Conservation (phyloP, 2,329 filamentous ascomycete species). For the Colletotrichum salicis region DNA sequence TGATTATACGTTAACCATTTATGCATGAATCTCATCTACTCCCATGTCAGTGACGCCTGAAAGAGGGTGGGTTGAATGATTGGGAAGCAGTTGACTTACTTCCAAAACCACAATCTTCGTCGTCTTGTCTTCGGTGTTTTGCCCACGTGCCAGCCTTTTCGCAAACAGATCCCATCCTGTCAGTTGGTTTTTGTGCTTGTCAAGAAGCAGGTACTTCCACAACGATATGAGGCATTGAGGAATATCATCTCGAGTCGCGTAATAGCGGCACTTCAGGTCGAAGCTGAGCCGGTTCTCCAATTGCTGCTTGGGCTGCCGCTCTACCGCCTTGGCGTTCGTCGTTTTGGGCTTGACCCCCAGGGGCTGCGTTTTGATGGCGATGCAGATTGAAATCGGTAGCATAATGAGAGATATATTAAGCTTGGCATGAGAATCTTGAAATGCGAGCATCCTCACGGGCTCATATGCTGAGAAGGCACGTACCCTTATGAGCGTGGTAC, state of each 20-base stretch:
- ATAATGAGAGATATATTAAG: not conserved
- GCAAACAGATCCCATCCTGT: not conserved
- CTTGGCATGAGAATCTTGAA: not conserved
- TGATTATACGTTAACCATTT: not conserved
- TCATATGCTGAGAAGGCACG: not conserved
- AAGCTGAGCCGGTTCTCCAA: not conserved
- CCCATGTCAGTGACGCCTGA: not conserved
- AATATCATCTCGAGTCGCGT: not conserved
- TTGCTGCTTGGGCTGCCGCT: not conserved
- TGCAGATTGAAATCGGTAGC: not conserved
- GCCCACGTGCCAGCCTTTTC: not conserved
- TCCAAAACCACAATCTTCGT: not conserved
- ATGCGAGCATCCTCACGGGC: not conserved
- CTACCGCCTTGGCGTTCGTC: not conserved
- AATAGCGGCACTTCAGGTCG: not conserved
- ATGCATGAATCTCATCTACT: not conserved
- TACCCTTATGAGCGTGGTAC: not conserved
- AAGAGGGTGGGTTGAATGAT: not conserved
- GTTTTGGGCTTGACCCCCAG: not conserved
- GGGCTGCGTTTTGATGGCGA: not conserved
- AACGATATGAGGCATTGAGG: not conserved
- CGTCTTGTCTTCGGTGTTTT: too few species aligned
- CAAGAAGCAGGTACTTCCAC: not conserved
- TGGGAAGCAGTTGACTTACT: not conserved
- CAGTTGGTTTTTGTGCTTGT: not conserved